phyloP scores from a whole-genome alignment of 2,329 filamentous ascomycete genomes.

The Pseudocercospora musae region DNA sequence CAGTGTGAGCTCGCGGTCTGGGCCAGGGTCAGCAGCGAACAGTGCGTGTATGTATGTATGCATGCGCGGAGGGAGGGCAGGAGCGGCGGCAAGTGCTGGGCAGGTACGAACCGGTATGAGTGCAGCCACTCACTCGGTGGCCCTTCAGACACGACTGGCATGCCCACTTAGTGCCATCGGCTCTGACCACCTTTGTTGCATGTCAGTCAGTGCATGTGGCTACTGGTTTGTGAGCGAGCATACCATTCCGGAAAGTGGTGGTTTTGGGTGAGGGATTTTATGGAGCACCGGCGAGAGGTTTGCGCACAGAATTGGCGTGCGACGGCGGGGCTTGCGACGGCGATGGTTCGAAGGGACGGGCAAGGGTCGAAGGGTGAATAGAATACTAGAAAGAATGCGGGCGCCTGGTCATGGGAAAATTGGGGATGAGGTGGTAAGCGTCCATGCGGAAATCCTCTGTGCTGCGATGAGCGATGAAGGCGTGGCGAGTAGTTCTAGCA shows the following conservation, averaged over 20 bases:
- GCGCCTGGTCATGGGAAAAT: neutral
- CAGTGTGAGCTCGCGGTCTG: constrained; percentile 86
- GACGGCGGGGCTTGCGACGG: constrained; percentile 10
- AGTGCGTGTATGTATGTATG: neutral
- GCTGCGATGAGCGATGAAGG: neutral
- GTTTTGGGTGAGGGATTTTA: constrained; percentile 16
- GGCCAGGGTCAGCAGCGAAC: constrained; percentile 20
- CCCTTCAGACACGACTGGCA: constrained; percentile 98
- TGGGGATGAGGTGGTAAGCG: too few species aligned
- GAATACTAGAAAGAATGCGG: constrained; percentile 8
- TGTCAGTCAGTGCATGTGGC: neutral
- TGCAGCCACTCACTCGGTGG: constrained; percentile 98
- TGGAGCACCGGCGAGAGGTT: constrained; percentile 3
- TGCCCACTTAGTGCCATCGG: constrained; percentile 92
- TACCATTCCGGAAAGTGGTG: constrained; percentile 7
- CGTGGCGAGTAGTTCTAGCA: too few species aligned
- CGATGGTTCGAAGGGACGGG: constrained; percentile 5
- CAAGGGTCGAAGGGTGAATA: neutral
- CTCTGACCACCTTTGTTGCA: constrained; percentile 36
- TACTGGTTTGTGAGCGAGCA: constrained; percentile 8
- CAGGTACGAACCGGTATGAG: constrained; percentile 77
- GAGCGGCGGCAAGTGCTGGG: constrained; percentile 3
- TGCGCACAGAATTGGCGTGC: neutral
- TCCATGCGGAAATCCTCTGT: constrained; percentile 22
- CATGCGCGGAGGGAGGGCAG: too few species aligned